Conservation (phyloP, 352 stramenopile species). For the Pythium chondricola region DNA sequence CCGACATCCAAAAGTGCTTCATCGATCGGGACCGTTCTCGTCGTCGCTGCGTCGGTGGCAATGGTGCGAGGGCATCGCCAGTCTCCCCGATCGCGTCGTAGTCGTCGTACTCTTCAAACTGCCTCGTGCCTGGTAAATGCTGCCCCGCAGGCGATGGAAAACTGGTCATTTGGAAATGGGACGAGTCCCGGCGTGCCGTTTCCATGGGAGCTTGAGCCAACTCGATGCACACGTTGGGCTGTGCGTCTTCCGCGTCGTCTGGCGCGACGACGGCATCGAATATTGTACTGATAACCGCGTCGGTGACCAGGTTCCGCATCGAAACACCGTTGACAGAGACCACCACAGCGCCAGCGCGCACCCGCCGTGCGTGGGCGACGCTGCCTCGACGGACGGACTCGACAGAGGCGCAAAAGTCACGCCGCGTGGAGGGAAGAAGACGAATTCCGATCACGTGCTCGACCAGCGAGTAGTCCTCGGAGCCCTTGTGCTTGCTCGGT, state of each 20-base stretch:
- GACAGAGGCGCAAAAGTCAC: constrained; percentile 58
- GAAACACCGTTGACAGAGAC: constrained; percentile 49
- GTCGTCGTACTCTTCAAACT: constrained; percentile 31
- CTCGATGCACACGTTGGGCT: constrained; percentile 42
- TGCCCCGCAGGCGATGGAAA: constrained; percentile 68
- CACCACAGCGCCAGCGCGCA: constrained; percentile 50
- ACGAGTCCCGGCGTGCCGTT: constrained; percentile 61
- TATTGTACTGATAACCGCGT: constrained; percentile 43
- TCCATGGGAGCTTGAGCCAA: constrained; percentile 61
- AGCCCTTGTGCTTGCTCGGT: constrained; percentile 9
- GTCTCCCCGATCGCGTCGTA: constrained; percentile 4
- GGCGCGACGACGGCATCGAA: constrained; percentile 12
- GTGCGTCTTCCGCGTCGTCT: not conserved
- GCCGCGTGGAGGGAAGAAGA: constrained; percentile 44
- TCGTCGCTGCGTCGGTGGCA: constrained; percentile 22
- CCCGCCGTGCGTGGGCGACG: constrained; percentile 36
- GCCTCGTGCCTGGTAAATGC: constrained; percentile 56
- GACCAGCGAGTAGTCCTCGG: constrained; percentile 26
- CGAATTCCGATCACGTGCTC: constrained; percentile 48
- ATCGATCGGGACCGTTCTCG: constrained; percentile 57
- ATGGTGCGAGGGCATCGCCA: constrained; percentile 6
- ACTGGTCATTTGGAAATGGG: constrained; percentile 56
- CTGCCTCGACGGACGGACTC: constrained; percentile 57
- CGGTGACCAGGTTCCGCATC: constrained; percentile 39
- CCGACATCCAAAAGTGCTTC: constrained; percentile 89